Conservation (phyloP, 2,329 filamentous ascomycete genomes). For the Tympanopsis confertula region DNA sequence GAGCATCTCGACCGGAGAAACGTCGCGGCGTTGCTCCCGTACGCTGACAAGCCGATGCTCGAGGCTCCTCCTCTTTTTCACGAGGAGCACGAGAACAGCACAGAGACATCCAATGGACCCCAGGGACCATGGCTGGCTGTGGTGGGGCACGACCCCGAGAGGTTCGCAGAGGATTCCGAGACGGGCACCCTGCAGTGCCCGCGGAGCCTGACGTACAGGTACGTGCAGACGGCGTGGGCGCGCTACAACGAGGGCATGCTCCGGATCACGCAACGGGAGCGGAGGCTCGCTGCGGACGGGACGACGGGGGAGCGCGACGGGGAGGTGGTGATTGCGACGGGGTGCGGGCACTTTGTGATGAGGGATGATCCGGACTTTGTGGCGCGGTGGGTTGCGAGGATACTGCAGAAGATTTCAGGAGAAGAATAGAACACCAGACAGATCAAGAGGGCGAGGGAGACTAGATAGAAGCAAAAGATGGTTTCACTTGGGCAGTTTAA, state of each 20-base stretch:
- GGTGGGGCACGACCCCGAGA: constrained; percentile 38
- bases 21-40: constrained; percentile 28
- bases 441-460: no score
- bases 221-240: constrained; percentile 40
- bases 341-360: constrained; percentile 44
- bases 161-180: constrained; percentile 33
- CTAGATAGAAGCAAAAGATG: no score
- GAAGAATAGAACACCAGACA: no score
- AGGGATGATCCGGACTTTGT: constrained; percentile 36
- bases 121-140: constrained; percentile 30
- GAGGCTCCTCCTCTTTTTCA: constrained; percentile 12
- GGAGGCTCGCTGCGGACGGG: no score
- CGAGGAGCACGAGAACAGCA: no score
- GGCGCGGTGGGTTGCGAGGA: no score
- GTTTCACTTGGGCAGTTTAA: no score
- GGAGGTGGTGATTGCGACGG: constrained; percentile 31
- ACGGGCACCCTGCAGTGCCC: constrained; percentile 16
- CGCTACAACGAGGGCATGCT: constrained; percentile 38
- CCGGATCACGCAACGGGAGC: constrained; percentile 25
- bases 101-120: constrained; percentile 12
- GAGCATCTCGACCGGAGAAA: constrained; percentile 36
- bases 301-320: no score
- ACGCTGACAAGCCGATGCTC: constrained; percentile 26
- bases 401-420: no score
- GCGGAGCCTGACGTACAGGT: constrained; percentile 28